phyloP scores from a whole-genome alignment of 2,329 filamentous ascomycete species.

The Ilyonectria mors-panacis region DNA sequence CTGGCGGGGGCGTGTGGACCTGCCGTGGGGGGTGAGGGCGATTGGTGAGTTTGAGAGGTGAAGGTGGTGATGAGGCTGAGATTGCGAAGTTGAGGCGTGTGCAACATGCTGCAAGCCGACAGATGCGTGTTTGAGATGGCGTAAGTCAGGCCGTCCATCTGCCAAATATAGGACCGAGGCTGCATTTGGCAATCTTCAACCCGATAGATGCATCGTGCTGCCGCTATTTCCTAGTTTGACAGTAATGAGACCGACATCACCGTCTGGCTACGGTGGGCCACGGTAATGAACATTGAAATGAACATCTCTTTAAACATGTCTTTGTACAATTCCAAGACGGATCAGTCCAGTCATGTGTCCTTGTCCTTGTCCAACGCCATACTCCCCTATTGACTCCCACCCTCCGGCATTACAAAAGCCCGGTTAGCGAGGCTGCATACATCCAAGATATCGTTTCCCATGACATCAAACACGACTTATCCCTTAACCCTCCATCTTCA shows the following conservation, averaged over 20 bases:
- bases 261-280: neutral
- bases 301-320: neutral
- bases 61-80: neutral
- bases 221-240: neutral
- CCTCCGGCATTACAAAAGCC: neutral
- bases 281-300: neutral
- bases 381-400: conserved; percentile 6
- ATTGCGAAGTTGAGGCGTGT: conserved; percentile 1
- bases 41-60: neutral
- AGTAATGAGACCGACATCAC: neutral
- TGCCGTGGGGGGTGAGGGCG: neutral
- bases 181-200: neutral
- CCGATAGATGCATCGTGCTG: neutral
- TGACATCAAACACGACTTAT: conserved; percentile 6
- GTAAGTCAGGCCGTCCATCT: neutral
- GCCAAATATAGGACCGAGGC: neutral
- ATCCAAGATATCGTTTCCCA: conserved; percentile 34
- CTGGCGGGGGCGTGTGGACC: neutral
- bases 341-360: neutral
- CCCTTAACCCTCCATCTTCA: conserved; percentile 70
- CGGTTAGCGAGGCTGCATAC: conserved; percentile 15
- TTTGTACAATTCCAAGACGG: neutral
- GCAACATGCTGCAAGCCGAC: neutral
- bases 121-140: neutral
- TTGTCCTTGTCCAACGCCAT: conserved; percentile 15